A percentile compares a stretch with the other conserved stretches of the same genome.
Evolutionary conservation across 257 asterid species (phyloP).

Genomic region (Nicotiana noctiflora): DNA sequence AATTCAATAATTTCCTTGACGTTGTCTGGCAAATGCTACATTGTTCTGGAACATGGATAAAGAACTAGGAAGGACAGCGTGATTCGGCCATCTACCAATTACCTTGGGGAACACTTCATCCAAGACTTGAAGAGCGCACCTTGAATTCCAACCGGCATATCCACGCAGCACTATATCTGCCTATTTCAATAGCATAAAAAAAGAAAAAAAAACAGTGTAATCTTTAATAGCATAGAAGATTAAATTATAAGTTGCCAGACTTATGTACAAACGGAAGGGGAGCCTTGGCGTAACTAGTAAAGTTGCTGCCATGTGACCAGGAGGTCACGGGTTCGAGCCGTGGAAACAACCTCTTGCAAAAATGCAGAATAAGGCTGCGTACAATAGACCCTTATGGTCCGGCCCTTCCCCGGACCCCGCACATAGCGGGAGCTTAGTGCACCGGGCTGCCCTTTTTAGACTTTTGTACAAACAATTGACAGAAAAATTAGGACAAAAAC

Average conservation of each 20-base stretch:
- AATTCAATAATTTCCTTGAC: not conserved
- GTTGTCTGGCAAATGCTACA: not conserved
- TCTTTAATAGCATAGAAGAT: not conserved
- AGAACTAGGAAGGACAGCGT: not conserved
- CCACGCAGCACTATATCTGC: constrained; percentile 70
- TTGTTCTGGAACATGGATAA: not conserved
- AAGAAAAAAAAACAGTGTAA: too few species aligned
- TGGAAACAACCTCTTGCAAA: too few species aligned
- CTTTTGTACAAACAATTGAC: not conserved
- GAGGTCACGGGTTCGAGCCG: too few species aligned
- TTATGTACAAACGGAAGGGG: not conserved
- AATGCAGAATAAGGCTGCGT: too few species aligned
- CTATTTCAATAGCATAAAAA: constrained; percentile 16
- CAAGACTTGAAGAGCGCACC: constrained; percentile 56
- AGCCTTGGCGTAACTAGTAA: too few species aligned
- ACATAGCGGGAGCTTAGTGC: too few species aligned
- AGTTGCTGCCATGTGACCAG: too few species aligned
- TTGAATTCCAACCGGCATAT: constrained; percentile 67
- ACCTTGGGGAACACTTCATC: constrained; percentile 64
- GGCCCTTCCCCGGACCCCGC: too few species aligned
- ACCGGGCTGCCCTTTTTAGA: too few species aligned
- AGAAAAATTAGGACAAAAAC: not conserved
- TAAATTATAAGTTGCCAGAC: not conserved
- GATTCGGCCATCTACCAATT: not conserved
- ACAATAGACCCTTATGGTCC: too few species aligned